Conservation (phyloP, 352 stramenopile genomes). For the Globisporangium canariense region DNA sequence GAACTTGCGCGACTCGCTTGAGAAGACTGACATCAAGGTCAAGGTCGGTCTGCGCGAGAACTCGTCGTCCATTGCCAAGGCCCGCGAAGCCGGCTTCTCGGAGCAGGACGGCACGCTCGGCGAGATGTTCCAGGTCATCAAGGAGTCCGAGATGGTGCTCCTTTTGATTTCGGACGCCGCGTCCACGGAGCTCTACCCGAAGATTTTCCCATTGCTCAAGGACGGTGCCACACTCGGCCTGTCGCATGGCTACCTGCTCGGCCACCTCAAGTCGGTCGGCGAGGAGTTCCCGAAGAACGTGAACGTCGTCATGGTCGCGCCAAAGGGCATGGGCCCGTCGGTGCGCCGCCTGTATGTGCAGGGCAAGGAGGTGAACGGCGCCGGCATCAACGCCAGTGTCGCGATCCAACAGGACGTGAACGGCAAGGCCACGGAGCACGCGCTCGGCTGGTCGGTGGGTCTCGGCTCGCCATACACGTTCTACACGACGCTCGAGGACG, state of each 20-base stretch:
- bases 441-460: constrained; percentile 95
- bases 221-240: constrained; percentile 93
- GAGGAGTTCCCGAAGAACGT: constrained; percentile 95
- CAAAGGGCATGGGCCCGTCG: constrained; percentile 97
- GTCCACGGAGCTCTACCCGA: constrained; percentile 94
- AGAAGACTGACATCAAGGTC: constrained; percentile 88
- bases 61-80: constrained; percentile 79
- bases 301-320: constrained; percentile 98
- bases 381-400: constrained; percentile 97
- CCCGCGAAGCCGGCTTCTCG: constrained; percentile 89
- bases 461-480: constrained; percentile 98
- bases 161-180: constrained; percentile 96
- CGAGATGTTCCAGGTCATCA: constrained; percentile 96
- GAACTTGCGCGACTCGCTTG: constrained; percentile 96
- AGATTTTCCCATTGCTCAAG: constrained; percentile 97
- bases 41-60: constrained; percentile 87
- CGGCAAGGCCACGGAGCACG: constrained; percentile 92
- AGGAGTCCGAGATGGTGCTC: constrained; percentile 96
- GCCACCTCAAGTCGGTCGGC: constrained; percentile 95
- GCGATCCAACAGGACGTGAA: constrained; percentile 95
- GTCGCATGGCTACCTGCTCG: constrained; percentile 97
- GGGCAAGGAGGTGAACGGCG: constrained; percentile 97
- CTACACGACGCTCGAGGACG: constrained; percentile 94
- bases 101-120: constrained; percentile 93
- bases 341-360: constrained; percentile 98